Base-by-base conservation (phyloP, 306 rosid species). In the Pueraria montana region DNA sequence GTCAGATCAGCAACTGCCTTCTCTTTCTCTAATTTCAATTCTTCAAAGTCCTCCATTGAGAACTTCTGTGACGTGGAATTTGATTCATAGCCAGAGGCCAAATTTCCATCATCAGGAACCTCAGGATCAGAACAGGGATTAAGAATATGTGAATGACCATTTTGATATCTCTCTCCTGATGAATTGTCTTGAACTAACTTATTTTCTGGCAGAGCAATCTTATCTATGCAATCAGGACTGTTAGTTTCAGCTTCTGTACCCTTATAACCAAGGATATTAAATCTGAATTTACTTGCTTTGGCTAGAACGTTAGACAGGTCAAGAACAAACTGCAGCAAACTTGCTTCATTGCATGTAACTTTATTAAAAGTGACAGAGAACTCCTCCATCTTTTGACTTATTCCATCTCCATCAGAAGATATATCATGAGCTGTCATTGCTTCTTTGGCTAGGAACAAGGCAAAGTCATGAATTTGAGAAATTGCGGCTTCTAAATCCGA, bases 151-250 rank as follows among this genome's bases (percentile, higher is more conserved):
- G 88, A 84, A 85, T 90, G 90, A 26, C 93, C 93, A 77, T 87
- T 90, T 78, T 84, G 90, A 88, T 85, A 96, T 81, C 85, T 86
- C 89, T 84, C 91, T 40, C 88, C 90, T 1, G 88, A 84, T 52
- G 86, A 85, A 52, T 84, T 89, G 64, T 89, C 91, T 79, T 86
- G 93, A 77, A 85, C 85, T 59, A 85, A 85, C 89, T 87, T 96
- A 78, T 94, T 91, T 87, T 96, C 97, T 1, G 97, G 98, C 85
- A 96, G 84, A 65, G 93, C 99, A 74, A 96, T 91, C 89, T 96
- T 96, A 86, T 96, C 99, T 64, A 96, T 96, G 83, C 99, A 96
- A 88, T 96, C 97, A 45, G 99, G 97, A 87, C 98, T 94, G 77
- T 38, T 92, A 32, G 90, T 75, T 88, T 92, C 99, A 9, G 89